Evolutionary conservation across 768 basidiomycete genomes (phyloP), one percentile per base, ranked within the genome.

Genomic region (Chalciporus sphaerocephalus): DNA sequence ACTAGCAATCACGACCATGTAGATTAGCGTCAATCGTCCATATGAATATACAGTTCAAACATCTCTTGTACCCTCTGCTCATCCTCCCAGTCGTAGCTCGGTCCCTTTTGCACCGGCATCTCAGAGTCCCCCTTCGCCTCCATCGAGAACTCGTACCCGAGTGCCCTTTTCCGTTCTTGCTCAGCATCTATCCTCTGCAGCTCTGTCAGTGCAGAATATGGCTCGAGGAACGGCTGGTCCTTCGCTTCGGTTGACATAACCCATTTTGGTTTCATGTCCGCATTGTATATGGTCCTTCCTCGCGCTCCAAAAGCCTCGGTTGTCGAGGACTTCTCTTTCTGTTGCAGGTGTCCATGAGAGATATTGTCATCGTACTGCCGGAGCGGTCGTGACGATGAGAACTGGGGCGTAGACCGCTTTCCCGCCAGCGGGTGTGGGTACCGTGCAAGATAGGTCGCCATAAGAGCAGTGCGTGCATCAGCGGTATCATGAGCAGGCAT

Each of bases 11-110:
- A n/a, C n/a, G n/a, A n/a, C n/a, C n/a, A n/a, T n/a, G n/a, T n/a
- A n/a, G n/a, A n/a, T n/a, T 18, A n/a, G 1, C 22, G n/a, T n/a
- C 21, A 24, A 38, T 22, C 22, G 41, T 46, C 47, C 30, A 56
- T 54, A 54, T 23, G 38, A 18, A 74, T 74, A 48, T 71, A 78
- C 64, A 62, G 44, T 15, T 60, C 61, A 57, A 76, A 76, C 64
- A 76, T 61, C 54, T 53, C 56, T 37, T 63, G 58, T 18, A 48
- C 59, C 53, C 25, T 34, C 25, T 28, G 17, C 20, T 27, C 33
- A 52, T 22, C 53, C 15, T 32, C 37, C 12, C 17, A 38, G 18
- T 20, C 38, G 9, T 25, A 9, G 2, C 17, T 13, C 33, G 27
- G 39, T 16, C 21, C 37, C 7, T 40, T 10, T 15, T 12, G 40